phyloP scores from a whole-genome alignment of 129 eudicot genomes.

The Logfia minima region DNA sequence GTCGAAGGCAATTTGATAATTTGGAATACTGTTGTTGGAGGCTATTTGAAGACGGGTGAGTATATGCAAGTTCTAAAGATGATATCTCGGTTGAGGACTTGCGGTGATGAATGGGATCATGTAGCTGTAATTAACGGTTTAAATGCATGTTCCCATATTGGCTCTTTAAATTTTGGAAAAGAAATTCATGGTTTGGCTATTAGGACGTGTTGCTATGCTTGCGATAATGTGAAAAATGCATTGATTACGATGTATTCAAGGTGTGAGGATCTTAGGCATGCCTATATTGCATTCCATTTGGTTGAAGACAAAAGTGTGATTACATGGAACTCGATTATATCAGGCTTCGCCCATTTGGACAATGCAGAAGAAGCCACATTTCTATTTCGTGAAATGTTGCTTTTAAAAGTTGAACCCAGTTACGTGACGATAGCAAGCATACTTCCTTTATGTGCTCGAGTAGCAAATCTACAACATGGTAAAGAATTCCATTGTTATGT shows the following conservation, averaged over 20 bases:
- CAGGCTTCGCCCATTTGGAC: constrained; percentile 55
- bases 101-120: constrained; percentile 38
- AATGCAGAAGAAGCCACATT: constrained; percentile 51
- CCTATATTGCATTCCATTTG: constrained; percentile 36
- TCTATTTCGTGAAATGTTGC: constrained; percentile 57
- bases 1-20: constrained; percentile 46
- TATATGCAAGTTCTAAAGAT: constrained; percentile 43
- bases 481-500: constrained; percentile 65
- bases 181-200: constrained; percentile 59
- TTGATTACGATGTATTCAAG: constrained; percentile 61
- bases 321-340: constrained; percentile 66
- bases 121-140: constrained; percentile 59
- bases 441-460: constrained; percentile 69
- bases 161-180: constrained; percentile 42
- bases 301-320: constrained; percentile 41
- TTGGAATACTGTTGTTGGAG: constrained; percentile 64
- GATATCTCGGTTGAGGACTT: constrained; percentile 38
- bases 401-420: constrained; percentile 44
- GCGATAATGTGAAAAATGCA: constrained; percentile 52
- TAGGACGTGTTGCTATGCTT: constrained; percentile 37
- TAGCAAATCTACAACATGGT: constrained; percentile 64
- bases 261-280: constrained; percentile 59
- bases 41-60: constrained; percentile 53
- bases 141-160: constrained; percentile 58
- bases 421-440: constrained; percentile 64